Base-by-base conservation (phyloP, 306 rosid genomes). In the Senna siamea region DNA sequence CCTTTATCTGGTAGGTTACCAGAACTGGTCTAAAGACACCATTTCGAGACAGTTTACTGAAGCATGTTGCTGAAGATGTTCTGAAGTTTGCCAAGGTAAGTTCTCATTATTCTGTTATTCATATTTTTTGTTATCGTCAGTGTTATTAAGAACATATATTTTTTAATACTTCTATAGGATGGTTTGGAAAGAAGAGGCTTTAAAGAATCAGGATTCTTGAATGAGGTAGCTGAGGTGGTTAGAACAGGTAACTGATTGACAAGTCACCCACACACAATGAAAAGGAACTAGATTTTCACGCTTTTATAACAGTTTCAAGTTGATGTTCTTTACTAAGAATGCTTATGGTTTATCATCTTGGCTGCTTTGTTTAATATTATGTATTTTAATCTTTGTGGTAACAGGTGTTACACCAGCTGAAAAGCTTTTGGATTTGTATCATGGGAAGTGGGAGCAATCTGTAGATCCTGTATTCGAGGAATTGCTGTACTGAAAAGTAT, bases 161-260 rank as follows among this genome's bases (percentile, higher is more conserved):
- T 51, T 11, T 64, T 51, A 44, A 72, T 75, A 75, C 47, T 66
- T 18, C 53, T 80, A 22, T 72, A 95, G 99, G 97, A 92, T 77
- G 99, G 99, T 65, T 79, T 95, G 88, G 97, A 95, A 72, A 84
- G 96, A 84, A 87, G 98, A 88, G 99, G 98, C 73, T 95, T 54
- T 78, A 92, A 95, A 82, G 99, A 95, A 85, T 63, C 88, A 0
- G 98, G 97, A 57, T 92, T 92, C 88, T 84, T 95, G 82, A 95
- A 95, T 78, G 99, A 77, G 75, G 97, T 95, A 64, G 79, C 91
- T 2, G 98, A 92, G 85, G 98, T 95, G 73, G 96, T 90, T 72
- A 87, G 86, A 77, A 86, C 96, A 80, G 98, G 99, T 95, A 84
- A 70, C 55, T 69, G 22, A 26, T 58, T 43, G 66, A 23, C 53